Evolutionary conservation across 805 yeast species (phyloP), one percentile per base, ranked within the genome.

Genomic region (Lipomyces lipofer): DNA sequence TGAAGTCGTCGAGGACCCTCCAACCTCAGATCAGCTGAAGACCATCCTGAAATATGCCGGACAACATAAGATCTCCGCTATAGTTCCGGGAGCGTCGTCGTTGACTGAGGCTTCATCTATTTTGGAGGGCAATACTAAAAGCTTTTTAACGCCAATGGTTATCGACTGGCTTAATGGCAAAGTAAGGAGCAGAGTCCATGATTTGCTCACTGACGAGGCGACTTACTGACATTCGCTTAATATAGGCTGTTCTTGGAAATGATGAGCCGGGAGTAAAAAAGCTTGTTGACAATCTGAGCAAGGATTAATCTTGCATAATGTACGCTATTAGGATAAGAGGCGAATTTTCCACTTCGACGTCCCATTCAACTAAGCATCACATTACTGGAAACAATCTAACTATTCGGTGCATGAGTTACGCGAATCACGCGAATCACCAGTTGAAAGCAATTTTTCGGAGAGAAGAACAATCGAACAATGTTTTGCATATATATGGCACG

Each of bases 1-100:
- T 5, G 73, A 70, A 21, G 64, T 63, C 28, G 56, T 70, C 17
- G 70, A 70, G 48, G 68, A 65, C 45, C 59, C 69, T 2, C 64
- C 71, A 43, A 63, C 65, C 7, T 43, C 33, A 17, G 65, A 62
- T 28, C 65, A 62, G 51, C 55, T 62, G 35, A 47, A 53, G 42
- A 59, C 65, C 7, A 52, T 62, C 13, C 44, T 54, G 21, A 47
- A 52, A 17, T 62, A 62, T 44, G 45, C 53, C 15, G 62, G 60
- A 9, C 48, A 49, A 29, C 40, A 35, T 30, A 53, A 52, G 42
- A 38, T 53, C 25, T 49, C 52, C 13, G 30, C 55, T 13, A 56
- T 56, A 33, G 60, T 56, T 8, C 60, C 58, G 2, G 60, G 58
- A 13, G 60, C 60, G 15, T 7, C 35, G 15, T 47, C 56, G 17